Conservation (phyloP, 1,139 yeast genomes). For the Suhomyces taliae region DNA sequence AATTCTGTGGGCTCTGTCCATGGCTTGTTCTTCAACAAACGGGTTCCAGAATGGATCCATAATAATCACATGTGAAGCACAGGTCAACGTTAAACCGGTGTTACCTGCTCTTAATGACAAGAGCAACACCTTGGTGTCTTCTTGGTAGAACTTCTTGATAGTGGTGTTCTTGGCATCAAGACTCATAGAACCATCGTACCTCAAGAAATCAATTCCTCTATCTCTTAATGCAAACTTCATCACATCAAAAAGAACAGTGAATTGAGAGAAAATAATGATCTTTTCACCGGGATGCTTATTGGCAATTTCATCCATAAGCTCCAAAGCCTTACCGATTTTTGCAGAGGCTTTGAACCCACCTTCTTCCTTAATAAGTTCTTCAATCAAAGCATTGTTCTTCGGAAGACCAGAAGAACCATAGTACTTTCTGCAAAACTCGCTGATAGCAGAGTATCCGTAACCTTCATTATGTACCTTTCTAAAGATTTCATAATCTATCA, state of each 20-base stretch:
- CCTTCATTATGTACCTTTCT: slow-evolving; percentile 43
- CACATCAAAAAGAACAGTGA: slow-evolving; percentile 74
- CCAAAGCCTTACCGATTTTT: slow-evolving; percentile 53
- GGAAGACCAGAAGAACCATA: slow-evolving; percentile 2
- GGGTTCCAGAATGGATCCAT: slow-evolving; percentile 98
- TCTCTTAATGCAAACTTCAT: slow-evolving; percentile 56
- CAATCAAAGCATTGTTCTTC: slow-evolving; percentile 21
- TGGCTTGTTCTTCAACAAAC: slow-evolving; percentile 92
- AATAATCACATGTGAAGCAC: slow-evolving; percentile 87
- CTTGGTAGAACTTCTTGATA: slow-evolving; percentile 63
- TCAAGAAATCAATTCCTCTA: slow-evolving; percentile 49
- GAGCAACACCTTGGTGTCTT: slow-evolving; percentile 54
- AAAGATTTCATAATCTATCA: slow-evolving; percentile 54
- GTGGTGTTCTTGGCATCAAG: slow-evolving; percentile 62
- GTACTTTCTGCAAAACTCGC: slow-evolving; percentile 11
- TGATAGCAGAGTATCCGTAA: slow-evolving; percentile 12
- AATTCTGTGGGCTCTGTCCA: slow-evolving; percentile 91
- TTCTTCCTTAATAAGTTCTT: slow-evolving; percentile 29
- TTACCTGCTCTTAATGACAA: slow-evolving; percentile 89
- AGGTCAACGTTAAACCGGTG: slow-evolving; percentile 87
- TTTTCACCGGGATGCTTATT: slow-evolving; percentile 53
- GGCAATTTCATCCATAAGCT: slow-evolving; percentile 44
- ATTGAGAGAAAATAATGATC: slow-evolving; percentile 79
- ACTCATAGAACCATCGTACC: slow-evolving; percentile 84
- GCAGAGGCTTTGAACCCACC: slow-evolving; percentile 49